These are phyloP conservation scores for Wickerhamiella pararugosa DNA, from an alignment of 1,139 yeast species.

Conservation along the genomic window DNA sequence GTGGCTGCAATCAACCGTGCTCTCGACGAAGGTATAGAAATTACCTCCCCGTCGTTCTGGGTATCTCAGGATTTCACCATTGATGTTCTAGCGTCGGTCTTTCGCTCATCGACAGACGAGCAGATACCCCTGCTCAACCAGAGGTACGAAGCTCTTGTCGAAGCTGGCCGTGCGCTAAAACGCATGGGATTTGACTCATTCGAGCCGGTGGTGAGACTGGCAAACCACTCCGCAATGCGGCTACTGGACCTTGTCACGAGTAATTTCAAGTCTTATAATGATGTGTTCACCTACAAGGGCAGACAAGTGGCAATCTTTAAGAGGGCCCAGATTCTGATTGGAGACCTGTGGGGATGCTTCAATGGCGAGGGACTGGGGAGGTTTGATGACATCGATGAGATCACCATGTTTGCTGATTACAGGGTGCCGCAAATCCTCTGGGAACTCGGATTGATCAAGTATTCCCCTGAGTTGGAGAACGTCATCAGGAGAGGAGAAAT, in stretches of 20 bases:
- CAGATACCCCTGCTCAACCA: constrained; percentile 25
- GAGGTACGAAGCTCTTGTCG: constrained; percentile 24
- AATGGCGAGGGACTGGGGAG: constrained; percentile 24
- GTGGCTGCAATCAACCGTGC: constrained; percentile 31
- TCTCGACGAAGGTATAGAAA: constrained; percentile 25
- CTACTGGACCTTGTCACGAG: constrained; percentile 21
- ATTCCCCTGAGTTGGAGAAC: constrained; percentile 20
- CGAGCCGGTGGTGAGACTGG: constrained; percentile 17
- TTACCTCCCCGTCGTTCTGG: constrained; percentile 28
- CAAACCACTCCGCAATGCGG: constrained; percentile 22
- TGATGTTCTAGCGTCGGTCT: constrained; percentile 19
- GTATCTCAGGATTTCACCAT: constrained; percentile 17
- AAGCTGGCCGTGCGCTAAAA: constrained; percentile 24
- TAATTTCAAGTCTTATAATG: constrained; percentile 25
- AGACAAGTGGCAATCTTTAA: constrained; percentile 23
- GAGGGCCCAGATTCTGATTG: constrained; percentile 30
- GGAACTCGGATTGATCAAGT: constrained; percentile 25
- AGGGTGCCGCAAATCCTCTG: constrained; percentile 32
- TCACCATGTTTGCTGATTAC: constrained; percentile 35
- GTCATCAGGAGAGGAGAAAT: constrained; percentile 15
- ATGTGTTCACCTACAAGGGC: constrained; percentile 21
- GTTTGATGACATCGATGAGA: constrained; percentile 26
- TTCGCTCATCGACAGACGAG: constrained; percentile 21
- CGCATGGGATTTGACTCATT: constrained; percentile 13
- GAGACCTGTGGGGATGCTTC: constrained; percentile 33